Evolutionary conservation across 345 rosid genomes (phyloP).

Genomic region (Salix purpurea): DNA sequence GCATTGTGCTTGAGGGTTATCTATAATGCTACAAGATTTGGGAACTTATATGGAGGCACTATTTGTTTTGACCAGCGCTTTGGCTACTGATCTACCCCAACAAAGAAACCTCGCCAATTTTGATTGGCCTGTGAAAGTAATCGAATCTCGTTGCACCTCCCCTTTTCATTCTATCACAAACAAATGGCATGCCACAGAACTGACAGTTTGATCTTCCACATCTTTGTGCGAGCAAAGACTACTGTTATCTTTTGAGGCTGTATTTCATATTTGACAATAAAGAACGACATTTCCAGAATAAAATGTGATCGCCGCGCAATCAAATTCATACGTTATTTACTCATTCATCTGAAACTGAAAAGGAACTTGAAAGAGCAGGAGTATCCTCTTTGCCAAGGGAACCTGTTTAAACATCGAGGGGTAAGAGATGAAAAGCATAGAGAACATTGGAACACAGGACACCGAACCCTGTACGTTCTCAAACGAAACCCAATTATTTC

Average conservation of each 20-base stretch:
- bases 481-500: too few species aligned
- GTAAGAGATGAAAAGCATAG: too few species aligned
- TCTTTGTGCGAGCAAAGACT: not conserved
- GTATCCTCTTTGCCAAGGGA: too few species aligned
- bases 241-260: not conserved
- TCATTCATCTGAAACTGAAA: too few species aligned
- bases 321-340: too few species aligned
- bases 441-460: too few species aligned
- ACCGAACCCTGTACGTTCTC: too few species aligned
- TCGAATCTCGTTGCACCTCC: too few species aligned
- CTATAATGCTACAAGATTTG: conserved; percentile 22
- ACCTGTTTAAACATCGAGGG: too few species aligned
- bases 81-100: not conserved
- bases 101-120: not conserved
- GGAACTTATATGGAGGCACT: not conserved
- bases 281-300: not conserved
- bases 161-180: too few species aligned
- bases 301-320: too few species aligned
- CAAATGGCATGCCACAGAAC: not conserved
- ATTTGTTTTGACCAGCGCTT: not conserved
- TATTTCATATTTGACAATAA: not conserved
- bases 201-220: not conserved
- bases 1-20: conserved; percentile 56
- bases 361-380: too few species aligned
- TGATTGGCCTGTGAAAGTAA: not conserved